Conservation (phyloP, 306 rosid genomes). For the Cucurbita maxima region DNA sequence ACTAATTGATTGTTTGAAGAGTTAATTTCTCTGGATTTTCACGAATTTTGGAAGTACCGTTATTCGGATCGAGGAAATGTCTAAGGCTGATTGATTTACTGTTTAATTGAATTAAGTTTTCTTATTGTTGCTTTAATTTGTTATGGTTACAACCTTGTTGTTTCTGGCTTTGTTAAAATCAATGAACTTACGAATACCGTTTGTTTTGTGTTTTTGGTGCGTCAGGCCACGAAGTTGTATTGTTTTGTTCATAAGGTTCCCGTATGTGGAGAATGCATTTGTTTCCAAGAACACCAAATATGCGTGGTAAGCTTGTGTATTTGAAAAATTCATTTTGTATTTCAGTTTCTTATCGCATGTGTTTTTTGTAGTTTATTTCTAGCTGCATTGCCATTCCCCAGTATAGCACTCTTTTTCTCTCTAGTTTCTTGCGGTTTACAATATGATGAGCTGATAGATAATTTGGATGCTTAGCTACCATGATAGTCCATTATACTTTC, state of each 20-base stretch:
- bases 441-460: background rate
- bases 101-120: background rate
- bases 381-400: background rate
- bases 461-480: background rate
- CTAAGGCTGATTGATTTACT: background rate
- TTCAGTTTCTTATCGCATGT: background rate
- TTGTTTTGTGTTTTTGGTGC: constrained; percentile 9
- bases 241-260: constrained; percentile 99
- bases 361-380: constrained; percentile 3
- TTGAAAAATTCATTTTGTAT: background rate
- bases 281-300: constrained; percentile 91
- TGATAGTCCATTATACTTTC: background rate
- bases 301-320: constrained; percentile 46
- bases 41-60: background rate
- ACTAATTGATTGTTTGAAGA: constrained; percentile 5
- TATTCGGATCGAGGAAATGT: background rate
- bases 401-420: background rate
- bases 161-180: background rate
- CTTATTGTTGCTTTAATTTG: background rate
- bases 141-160: background rate
- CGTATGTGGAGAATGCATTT: constrained; percentile 98
- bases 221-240: constrained; percentile 91
- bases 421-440: background rate
- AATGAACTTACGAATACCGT: background rate
- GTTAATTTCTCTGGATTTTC: background rate